Base-by-base conservation (phyloP, 2,329 filamentous ascomycete genomes). In the Epichloe scottii region DNA sequence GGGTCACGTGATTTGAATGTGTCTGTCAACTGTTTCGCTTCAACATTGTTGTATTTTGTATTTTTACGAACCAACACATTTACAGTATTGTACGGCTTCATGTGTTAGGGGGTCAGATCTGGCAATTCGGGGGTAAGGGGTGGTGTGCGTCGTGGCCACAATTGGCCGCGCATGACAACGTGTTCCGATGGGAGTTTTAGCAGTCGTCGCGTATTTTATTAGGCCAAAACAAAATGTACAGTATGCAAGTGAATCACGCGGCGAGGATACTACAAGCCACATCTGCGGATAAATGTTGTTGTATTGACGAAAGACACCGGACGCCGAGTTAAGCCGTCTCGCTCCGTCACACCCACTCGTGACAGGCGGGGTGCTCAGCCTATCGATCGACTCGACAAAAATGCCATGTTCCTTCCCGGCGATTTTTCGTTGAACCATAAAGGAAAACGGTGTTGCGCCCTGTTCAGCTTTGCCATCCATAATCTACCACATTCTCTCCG, bases 271-370 rank as follows among this genome's bases (percentile, higher is more conserved):
- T 30, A 14, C 8, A 10, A 11, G 17, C 14, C 38, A 41, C 34
- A 6, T 30, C 55, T 54, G 62, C 58, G 59, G 61, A 64, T 59
- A 62, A 63, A 63, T 64, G 15, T 38, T 61, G 58, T 66, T 67
- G 56, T 66, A 68, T 69, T 69, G 63, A 68, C 61, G 61, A 67
- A 67, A 60, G 66, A 68, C 66, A 68, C 67, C 66, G 60, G 66
- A 68, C 67, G 67, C 67, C 45, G 59, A 62, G 60, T 63, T 58
- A 63, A 60, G 65, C 58, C 64, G 60, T 62, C 60, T 64, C 58
- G 66, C 66, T 66, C 67, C 65, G 59, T 69, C 60, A 62, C 64
- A 62, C 55, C 57, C 60, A 62, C 61, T 55, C 47, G 56, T 55
- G 14, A 46, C 39, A 48, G 26, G 58, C 59, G 56, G 59, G 58